Percentiles rank a stretch among this genome's conserved stretches.
Conservation (phyloP, 768 basidiomycete genomes). For the Naganishia vishniacii region DNA sequence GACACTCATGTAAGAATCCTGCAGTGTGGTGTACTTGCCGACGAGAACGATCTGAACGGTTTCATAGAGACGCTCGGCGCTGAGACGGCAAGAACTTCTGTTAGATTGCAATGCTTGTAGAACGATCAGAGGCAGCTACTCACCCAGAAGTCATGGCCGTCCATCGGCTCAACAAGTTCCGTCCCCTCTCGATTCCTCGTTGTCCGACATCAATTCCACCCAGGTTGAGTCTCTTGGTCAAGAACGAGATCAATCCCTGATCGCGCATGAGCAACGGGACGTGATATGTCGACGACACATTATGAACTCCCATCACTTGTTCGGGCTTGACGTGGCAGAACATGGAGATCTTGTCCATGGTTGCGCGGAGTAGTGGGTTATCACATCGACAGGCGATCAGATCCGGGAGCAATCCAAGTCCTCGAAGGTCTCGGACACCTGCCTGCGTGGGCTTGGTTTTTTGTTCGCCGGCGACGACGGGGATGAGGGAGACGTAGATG, state of each 20-base stretch:
- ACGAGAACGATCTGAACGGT: slow-evolving; percentile 83
- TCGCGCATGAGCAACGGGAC: slow-evolving; percentile 85
- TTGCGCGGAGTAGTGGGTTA: slow-evolving; percentile 71
- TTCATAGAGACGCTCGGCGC: slow-evolving; percentile 90
- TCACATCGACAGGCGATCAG: slow-evolving; percentile 93
- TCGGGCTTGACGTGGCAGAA: slow-evolving; percentile 91
- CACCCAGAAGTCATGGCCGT: slow-evolving; percentile 74
- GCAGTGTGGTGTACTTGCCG: slow-evolving; percentile 93
- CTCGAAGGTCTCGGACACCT: slow-evolving; percentile 85
- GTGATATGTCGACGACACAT: slow-evolving; percentile 93
- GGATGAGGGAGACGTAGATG: slow-evolving; percentile 95
- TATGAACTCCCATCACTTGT: slow-evolving; percentile 86
- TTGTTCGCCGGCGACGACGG: slow-evolving; percentile 96
- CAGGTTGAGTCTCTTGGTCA: slow-evolving; percentile 75
- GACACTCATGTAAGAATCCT: slow-evolving; percentile 98
- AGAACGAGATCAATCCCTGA: slow-evolving; percentile 83
- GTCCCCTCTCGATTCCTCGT: slow-evolving; percentile 60
- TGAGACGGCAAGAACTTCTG: too few relatives aligned
- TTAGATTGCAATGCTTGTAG: too few relatives aligned
- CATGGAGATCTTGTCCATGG: slow-evolving; percentile 96
- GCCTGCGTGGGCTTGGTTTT: slow-evolving; percentile 99
- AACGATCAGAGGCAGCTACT: too few relatives aligned
- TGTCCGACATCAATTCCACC: slow-evolving; percentile 55
- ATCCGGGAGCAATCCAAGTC: slow-evolving; percentile 86
- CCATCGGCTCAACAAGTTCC: slow-evolving; percentile 68